phyloP scores from a whole-genome alignment of 306 rosid genomes.

The Cucurbita moschata region DNA sequence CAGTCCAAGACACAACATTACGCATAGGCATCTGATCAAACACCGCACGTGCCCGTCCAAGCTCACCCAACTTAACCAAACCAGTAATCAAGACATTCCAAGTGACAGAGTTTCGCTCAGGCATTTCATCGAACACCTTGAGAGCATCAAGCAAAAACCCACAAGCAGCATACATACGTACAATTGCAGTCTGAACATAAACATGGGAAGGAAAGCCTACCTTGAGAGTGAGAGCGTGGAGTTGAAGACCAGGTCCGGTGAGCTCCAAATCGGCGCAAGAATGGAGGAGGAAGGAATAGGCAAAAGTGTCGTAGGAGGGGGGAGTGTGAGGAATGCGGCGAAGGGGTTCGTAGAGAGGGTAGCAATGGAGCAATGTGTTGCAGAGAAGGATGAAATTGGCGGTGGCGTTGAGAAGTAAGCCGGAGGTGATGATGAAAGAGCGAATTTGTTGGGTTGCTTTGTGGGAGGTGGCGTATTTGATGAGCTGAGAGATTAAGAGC shows the following conservation, averaged over 20 bases:
- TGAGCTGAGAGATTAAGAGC: constrained; percentile 34
- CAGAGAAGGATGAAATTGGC: constrained; percentile 24
- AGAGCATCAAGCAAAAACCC: constrained; percentile 33
- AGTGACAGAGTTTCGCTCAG: constrained; percentile 30
- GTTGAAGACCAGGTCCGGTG: constrained; percentile 24
- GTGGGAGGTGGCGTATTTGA: constrained; percentile 21
- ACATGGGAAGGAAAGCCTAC: constrained; percentile 49
- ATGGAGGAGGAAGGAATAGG: constrained; percentile 39
- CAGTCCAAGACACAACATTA: constrained; percentile 62
- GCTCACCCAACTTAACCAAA: constrained; percentile 43
- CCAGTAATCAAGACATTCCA: constrained; percentile 61
- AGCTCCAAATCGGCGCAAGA: constrained; percentile 24
- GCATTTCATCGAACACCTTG: constrained; percentile 42
- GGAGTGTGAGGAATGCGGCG: neutral
- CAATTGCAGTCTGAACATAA: constrained; percentile 47
- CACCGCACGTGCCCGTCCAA: constrained; percentile 30
- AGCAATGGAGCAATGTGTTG: constrained; percentile 36
- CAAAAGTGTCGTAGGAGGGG: constrained; percentile 33
- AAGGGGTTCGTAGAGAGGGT: constrained; percentile 18
- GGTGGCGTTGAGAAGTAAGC: constrained; percentile 17
- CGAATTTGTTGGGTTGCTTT: constrained; percentile 32
- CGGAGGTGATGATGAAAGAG: constrained; percentile 38
- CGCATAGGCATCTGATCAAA: constrained; percentile 39
- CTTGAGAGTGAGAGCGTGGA: constrained; percentile 42
- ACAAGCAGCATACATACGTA: constrained; percentile 23